Evolutionary conservation across 805 yeast genomes (phyloP).

Genomic region (Cyberlindnera subsufficiens): DNA sequence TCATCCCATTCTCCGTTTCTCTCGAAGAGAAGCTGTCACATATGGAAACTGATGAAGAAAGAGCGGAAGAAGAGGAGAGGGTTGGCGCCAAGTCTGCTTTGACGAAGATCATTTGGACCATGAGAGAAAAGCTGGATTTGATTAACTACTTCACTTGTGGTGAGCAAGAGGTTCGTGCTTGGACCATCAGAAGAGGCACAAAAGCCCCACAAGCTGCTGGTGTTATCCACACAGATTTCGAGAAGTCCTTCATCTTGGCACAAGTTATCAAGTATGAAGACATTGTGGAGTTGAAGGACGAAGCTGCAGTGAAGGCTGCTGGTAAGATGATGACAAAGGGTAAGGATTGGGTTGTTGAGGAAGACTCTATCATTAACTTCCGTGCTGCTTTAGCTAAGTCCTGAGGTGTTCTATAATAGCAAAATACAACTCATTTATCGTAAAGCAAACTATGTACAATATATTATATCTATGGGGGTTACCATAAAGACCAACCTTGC

Average conservation of each 20-base stretch:
- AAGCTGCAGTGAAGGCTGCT: conserved; percentile 72
- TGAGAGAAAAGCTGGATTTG: conserved; percentile 82
- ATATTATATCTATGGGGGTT: neutral
- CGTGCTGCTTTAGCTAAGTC: conserved; percentile 89
- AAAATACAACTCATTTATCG: neutral
- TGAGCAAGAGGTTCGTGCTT: conserved; percentile 93
- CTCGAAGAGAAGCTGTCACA: conserved; percentile 88
- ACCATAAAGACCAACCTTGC: conserved; percentile 39
- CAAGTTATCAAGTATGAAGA: conserved; percentile 86
- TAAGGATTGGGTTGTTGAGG: conserved; percentile 91
- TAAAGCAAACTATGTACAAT: conserved; percentile 2
- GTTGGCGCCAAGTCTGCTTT: conserved; percentile 74
- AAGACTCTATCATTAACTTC: conserved; percentile 88
- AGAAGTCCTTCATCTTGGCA: conserved; percentile 91
- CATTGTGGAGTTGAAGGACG: conserved; percentile 72
- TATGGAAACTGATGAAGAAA: conserved; percentile 80
- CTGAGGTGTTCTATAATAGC: conserved; percentile 1
- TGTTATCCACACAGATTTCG: conserved; percentile 92
- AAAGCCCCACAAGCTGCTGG: conserved; percentile 99
- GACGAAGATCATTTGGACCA: conserved; percentile 78
- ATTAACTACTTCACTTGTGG: conserved; percentile 96
- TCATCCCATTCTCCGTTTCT: conserved; percentile 89
- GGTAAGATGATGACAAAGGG: conserved; percentile 92
- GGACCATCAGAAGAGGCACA: conserved; percentile 91
- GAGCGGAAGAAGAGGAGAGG: conserved; percentile 67